Evolutionary conservation across 495 filamentous ascomycete species (phyloP).

Genomic region (Eremomyces bilateralis): DNA sequence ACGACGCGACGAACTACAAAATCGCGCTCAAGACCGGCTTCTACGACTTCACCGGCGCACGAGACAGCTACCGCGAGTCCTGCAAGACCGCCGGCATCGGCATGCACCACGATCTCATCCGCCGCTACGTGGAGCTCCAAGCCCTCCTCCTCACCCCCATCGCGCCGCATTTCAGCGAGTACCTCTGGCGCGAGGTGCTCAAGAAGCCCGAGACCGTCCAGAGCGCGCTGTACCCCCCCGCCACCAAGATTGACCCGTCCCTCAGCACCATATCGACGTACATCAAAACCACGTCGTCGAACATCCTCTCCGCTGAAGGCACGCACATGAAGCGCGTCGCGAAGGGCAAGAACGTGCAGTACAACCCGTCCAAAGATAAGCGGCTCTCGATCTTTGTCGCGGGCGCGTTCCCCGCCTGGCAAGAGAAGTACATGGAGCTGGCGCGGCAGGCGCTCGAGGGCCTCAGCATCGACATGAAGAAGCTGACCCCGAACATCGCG

Average conservation of each 20-base stretch:
- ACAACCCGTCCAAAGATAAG: conserved; percentile 69
- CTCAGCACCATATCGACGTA: conserved; percentile 65
- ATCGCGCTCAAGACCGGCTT: conserved; percentile 72
- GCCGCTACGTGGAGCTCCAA: conserved; percentile 72
- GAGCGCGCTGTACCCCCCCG: conserved; percentile 55
- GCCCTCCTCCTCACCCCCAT: conserved; percentile 56
- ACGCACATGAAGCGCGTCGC: conserved; percentile 59
- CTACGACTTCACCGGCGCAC: conserved; percentile 70
- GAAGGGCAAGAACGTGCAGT: conserved; percentile 63
- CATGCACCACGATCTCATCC: conserved; percentile 59
- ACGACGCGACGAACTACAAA: conserved; percentile 70
- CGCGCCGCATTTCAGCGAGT: conserved; percentile 86
- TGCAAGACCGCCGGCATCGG: conserved; percentile 47
- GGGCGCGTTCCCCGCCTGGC: conserved; percentile 63
- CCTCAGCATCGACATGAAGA: conserved; percentile 52
- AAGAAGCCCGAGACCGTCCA: conserved; percentile 56
- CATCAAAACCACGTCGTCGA: conserved; percentile 48
- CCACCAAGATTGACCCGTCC: conserved; percentile 25
- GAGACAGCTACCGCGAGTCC: conserved; percentile 79
- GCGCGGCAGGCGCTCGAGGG: conserved; percentile 42
- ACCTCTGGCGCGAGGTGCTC: conserved; percentile 80
- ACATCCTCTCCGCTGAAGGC: conserved; percentile 73
- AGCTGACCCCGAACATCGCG: conserved; percentile 49
- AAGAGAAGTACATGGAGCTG: conserved; percentile 73
- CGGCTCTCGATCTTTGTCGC: conserved; percentile 74